Percentiles rank a stretch among this genome's conserved stretches.
Conservation (phyloP, 176 grass and related monocot species). For the Paspalum vaginatum region DNA sequence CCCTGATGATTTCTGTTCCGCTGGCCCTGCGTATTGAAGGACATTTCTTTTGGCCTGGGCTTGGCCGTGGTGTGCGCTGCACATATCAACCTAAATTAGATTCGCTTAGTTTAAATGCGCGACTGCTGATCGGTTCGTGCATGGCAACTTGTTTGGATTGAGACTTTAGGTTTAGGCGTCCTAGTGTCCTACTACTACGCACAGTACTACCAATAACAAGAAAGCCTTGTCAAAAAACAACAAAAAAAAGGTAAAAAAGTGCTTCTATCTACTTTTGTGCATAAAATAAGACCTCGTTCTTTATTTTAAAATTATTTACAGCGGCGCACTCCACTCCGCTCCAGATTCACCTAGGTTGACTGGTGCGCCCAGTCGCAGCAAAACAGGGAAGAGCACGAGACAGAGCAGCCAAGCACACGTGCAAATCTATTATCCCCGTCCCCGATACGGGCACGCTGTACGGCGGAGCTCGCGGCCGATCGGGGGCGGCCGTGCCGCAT, state of each 20-base stretch:
- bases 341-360: neutral
- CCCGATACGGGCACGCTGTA: neutral
- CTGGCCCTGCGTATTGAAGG: neutral
- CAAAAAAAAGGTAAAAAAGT: too few species aligned
- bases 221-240: too few species aligned
- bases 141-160: neutral
- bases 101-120: neutral
- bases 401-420: constrained; percentile 34
- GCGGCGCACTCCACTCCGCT: neutral
- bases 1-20: neutral
- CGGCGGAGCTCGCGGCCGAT: neutral
- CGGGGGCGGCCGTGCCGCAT: neutral
- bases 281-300: neutral
- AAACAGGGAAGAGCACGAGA: neutral
- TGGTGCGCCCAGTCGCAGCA: neutral
- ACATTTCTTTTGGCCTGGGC: neutral
- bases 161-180: too few species aligned
- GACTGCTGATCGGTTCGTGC: neutral
- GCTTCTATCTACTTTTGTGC: neutral
- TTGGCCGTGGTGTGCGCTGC: neutral
- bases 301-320: neutral
- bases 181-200: too few species aligned
- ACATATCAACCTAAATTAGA: neutral
- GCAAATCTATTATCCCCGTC: neutral
- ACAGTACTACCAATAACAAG: too few species aligned